Base-by-base conservation (phyloP, 2,329 filamentous ascomycete genomes). In the Aspergillus calidoustus region DNA sequence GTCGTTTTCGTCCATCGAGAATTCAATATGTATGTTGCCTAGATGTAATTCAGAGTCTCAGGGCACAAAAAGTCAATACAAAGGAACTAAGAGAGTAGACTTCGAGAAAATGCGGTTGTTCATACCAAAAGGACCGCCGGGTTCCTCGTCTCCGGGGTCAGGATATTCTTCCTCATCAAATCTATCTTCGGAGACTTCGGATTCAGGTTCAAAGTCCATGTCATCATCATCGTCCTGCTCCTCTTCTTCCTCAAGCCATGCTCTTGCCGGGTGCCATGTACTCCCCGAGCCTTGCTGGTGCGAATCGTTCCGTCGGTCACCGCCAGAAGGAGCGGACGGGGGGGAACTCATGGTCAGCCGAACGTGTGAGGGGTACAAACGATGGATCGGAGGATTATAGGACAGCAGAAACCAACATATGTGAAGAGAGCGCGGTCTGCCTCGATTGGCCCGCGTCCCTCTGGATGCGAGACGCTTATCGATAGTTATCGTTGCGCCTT, bases 121-220 rank as follows among this genome's bases (percentile, higher is more conserved):
- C 31, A 53, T 71, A 68, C 64, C 62, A 38, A 68, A 58, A 22
- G 60, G 51, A 47, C 59, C 43, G 41, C 63, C 64, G 25, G 73
- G 74, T 3, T 77, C 77, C 7, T 77, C 71, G 22, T 77, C 74
- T 41, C 34, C 49, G 8, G 34, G 30, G 13, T 55, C 46, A n/a
- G 28, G 41, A 19, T 58, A 28, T 2, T 75, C 71, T 17, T 75
- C 72, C 5, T 76, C 71, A 43, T 76, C 72, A 28, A 76, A 73
- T 63, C 60, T 70, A 52, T 74, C 74, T 49, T 72, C 76, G 54
- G 69, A 76, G 8, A 57, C 48, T 61, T 79, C 78, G 60, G 77
- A 71, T 50, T 79, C 75, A 30, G 79, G 76, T 68, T 82, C 76
- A 73, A 80, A 82, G 64, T 84, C 82, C 78, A 83, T 82, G 72